Evolutionary conservation across 2,329 filamentous ascomycete species (phyloP), one percentile per base, ranked within the genome.

Genomic region (Aureobasidium namibiae): DNA sequence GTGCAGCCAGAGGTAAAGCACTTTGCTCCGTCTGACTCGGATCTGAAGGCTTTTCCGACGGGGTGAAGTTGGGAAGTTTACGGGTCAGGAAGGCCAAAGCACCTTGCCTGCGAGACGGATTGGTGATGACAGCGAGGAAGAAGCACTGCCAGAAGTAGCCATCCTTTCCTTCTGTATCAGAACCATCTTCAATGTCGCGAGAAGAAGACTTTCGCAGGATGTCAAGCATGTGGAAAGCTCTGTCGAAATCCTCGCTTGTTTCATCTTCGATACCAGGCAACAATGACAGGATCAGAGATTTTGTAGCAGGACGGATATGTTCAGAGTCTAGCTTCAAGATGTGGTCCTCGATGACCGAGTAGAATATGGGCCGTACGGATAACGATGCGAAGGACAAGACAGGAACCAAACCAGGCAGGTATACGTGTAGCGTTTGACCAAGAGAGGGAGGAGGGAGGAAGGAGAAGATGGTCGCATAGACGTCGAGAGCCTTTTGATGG

Each of bases 111-210:
- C 92, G 82, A 62, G 86, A 91, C 42, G 90, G 83, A 67, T 92
- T 92, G 1, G 94, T 96, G 61, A 99, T 94, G 18, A 90, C 88
- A 10, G 92, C 90, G 18, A 99, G 77, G 68, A 99, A 97, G 69
- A 99, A 88, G 71, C 91, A 96, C 75, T 99, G 94, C 94, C 94
- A 99, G 72, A 97, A 99, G 72, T 94, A 96, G 64, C 89, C 89
- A 29, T 80, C 46, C 77, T 82, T 71, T 82, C 83, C 38, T 73
- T 79, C 59, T 71, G 73, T 33, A 74, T 82, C 63, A 78, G 78
- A 57, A 73, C 75, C 63, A 14, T 81, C 75, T 61, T 80, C 79
- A 9, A 73, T 66, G 29, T 84, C 58, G 0, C 53, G 52, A 76
- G 60, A 85, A 66, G 91, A 82, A 49, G 83, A 81, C 61, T 80